Conservation (phyloP, 169 alveolate species). For the Plasmodium fragile region DNA sequence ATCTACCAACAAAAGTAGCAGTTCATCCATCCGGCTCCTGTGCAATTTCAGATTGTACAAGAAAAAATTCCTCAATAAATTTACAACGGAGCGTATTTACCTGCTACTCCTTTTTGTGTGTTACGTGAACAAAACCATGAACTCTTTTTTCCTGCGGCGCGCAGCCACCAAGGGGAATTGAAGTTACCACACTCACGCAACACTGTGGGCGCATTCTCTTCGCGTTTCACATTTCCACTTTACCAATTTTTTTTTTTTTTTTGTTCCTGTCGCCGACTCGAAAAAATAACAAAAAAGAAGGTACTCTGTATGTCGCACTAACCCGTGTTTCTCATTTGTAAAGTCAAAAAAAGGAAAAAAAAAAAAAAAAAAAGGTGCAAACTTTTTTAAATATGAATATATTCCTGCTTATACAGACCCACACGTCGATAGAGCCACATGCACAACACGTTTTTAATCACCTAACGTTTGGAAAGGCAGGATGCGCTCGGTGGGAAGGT, state of each 20-base stretch:
- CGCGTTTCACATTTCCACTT: background rate
- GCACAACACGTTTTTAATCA: background rate
- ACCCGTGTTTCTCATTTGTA: background rate
- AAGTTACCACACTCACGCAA: background rate
- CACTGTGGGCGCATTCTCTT: background rate
- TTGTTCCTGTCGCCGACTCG: background rate
- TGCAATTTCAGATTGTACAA: conserved; percentile 63
- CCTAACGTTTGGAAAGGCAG: background rate
- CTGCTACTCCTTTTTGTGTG: conserved; percentile 49
- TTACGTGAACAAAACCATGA: conserved; percentile 30
- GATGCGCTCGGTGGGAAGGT: background rate
- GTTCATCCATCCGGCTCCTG: conserved; percentile 13
- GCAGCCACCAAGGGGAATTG: background rate
- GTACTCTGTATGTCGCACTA: background rate
- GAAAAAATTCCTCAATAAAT: conserved; percentile 63
- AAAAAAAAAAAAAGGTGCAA: background rate
- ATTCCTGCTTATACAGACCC: background rate
- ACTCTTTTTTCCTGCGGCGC: background rate
- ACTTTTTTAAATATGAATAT: background rate
- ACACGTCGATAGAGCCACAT: background rate
- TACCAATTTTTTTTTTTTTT: background rate
- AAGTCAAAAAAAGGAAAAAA: background rate
- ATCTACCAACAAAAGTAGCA: background rate
- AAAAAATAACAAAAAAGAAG: background rate
- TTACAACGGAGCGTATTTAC: conserved; percentile 63